Base-by-base conservation (phyloP, 2,329 filamentous ascomycete species). In the Colletotrichum godetiae region DNA sequence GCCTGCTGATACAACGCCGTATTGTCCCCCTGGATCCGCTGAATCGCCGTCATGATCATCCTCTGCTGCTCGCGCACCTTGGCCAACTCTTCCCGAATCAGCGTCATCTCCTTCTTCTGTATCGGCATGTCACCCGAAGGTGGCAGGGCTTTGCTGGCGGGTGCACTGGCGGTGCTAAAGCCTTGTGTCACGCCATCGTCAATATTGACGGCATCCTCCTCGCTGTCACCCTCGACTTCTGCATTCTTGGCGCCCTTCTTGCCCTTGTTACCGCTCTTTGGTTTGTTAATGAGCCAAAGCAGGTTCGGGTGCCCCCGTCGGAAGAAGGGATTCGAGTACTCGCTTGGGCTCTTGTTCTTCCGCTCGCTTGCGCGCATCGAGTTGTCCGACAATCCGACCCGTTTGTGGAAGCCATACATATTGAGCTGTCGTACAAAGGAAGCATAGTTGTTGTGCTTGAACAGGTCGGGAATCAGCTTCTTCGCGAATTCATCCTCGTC, bases 401-500 rank as follows among this genome's bases (percentile, higher is more conserved):
- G 93, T 86, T 99, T 99, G 87, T 99, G 97, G 79, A 99, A 99
- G 75, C 97, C 95, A 82, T 98, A 98, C 88, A 98, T 98, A 83
- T 98, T 98, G 75, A 98, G 88, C 81, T 98, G 95, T 46, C 95
- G 92, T 68, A 98, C 95, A 81, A 98, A 98, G 76, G 95, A 98
- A 59, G 95, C 95, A 83, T 98, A 98, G 82, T 98, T 98, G 88
- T 96, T 98, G 85, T 99, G 97, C 84, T 99, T 99, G 89, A 99
- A 99, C 75, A 98, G 92, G 82, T 98, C 97, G 0, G 97, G 97
- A 29, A 99, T 94, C 77, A 99, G 93, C 49, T 94, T 95, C 84
- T 98, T 98, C 24, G 97, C 98, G 80, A 99, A 99, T 84, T 98
- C 96, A 80, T 99, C 97, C 83, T 99, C 97, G 79, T 99, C 96